A percentile compares a stretch with the other conserved stretches of the same genome.
These are phyloP conservation scores for Aspergillus fischeri DNA, from an alignment of 2,329 filamentous ascomycete genomes.

Conservation along the genomic window DNA sequence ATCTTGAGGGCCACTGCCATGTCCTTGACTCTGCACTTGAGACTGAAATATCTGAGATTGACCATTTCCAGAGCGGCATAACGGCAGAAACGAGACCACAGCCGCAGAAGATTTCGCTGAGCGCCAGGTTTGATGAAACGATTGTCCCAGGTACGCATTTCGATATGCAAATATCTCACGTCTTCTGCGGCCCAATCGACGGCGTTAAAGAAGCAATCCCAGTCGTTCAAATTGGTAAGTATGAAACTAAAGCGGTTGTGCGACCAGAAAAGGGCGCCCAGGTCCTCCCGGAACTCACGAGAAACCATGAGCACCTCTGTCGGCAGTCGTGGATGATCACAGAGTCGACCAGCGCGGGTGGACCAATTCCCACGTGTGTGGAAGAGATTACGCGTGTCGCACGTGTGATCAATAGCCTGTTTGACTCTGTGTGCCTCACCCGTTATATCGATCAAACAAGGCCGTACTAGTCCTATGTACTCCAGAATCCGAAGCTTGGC, in stretches of 20 bases:
- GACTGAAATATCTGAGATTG: constrained; percentile 16
- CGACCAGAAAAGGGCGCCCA: constrained; percentile 13
- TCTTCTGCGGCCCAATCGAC: constrained; percentile 11
- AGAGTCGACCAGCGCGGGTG: constrained; percentile 6
- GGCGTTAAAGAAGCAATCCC: constrained; percentile 7
- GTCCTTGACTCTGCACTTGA: constrained; percentile 21
- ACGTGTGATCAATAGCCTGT: not conserved
- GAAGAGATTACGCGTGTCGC: not conserved
- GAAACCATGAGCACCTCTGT: constrained; percentile 12
- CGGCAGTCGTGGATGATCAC: constrained; percentile 18
- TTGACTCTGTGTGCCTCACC: constrained; percentile 9
- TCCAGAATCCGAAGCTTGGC: constrained; percentile 17
- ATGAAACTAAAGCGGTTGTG: constrained; percentile 14
- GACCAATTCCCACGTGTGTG: constrained; percentile 5
- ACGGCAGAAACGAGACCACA: constrained; percentile 20
- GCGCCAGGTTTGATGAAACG: constrained; percentile 16
- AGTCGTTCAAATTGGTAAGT: constrained; percentile 13
- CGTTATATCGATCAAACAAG: constrained; percentile 17
- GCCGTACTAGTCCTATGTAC: constrained; percentile 18
- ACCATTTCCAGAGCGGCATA: constrained; percentile 10
- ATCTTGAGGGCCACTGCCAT: constrained; percentile 14
- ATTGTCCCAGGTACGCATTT: constrained; percentile 15
- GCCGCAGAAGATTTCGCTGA: constrained; percentile 11
- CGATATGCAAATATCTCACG: constrained; percentile 17
- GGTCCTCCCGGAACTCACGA: constrained; percentile 12